Evolutionary conservation across 2,329 filamentous ascomycete genomes (phyloP), one percentile per base, ranked within the genome.

Genomic region (Metarhizium sp.): DNA sequence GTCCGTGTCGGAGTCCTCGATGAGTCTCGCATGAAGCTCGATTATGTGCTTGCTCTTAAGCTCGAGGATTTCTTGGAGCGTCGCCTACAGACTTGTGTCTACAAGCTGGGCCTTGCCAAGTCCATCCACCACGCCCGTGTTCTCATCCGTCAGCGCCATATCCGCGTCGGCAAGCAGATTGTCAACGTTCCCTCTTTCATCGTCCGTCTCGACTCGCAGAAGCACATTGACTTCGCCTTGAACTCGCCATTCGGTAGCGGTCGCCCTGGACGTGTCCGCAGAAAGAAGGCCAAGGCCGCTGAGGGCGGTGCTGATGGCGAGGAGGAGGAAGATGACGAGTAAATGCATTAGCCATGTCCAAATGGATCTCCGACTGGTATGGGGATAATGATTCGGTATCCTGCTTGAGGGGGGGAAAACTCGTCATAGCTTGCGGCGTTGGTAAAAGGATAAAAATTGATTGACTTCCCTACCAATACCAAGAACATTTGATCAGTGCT

Each of bases 21-120:
- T 77, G 94, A 99, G 84, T 92, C 92, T 76, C 94, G 94, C 86
- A 99, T 99, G 94, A 99, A 96, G 89, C 94, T 99, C 85, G 94
- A 99, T 96, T 96, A 99, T 88, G 94, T 99, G 75, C 82, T 99
- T 75, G 94, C 94, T 80, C 87, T 99, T 61, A 95, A 96, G 85
- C 88, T 95, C 71, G 94, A 99, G 81, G 94, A 99, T 80, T 99
- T 99, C 88, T 85, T 99, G 80, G 94, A 99, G 88, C 92, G 94
- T 72, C 92, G 94, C 78, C 92, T 97, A 67, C 92, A 99, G 87
- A 99, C 94, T 71, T 96, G 92, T 73, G 94, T 99, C 77, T 97
- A 96, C 88, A 97, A 99, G 89, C 92, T 99, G 71, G 94, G 94
- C 72, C 90, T 99, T 63, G 94, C 94, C 81, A 99, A 99, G 90